phyloP scores from a whole-genome alignment of 768 basidiomycete genomes.

The Boletus sp. region DNA sequence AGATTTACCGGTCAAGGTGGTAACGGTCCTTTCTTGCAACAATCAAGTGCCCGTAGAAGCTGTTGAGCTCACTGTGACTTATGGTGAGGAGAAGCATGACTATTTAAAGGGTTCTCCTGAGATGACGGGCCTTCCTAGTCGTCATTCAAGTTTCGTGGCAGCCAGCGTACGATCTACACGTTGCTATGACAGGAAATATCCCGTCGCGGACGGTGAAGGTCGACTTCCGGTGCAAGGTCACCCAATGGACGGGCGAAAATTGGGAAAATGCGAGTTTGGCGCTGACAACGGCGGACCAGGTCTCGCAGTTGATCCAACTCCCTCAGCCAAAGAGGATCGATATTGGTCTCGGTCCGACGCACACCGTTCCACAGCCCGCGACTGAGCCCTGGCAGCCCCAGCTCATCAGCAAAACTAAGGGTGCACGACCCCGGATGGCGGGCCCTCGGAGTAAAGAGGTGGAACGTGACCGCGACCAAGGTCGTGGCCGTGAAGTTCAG shows the following conservation, averaged over 20 bases:
- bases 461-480: not conserved
- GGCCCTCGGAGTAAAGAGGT: too few relatives aligned
- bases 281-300: conserved; percentile 24
- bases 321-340: conserved; percentile 20
- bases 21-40: conserved; percentile 8
- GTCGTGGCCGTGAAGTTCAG: not conserved
- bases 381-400: not conserved
- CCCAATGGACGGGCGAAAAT: conserved; percentile 30
- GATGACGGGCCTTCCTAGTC: not conserved
- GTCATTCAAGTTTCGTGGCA: conserved; percentile 18
- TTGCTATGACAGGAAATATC: conserved; percentile 4
- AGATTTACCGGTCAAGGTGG: conserved; percentile 1
- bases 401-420: too few relatives aligned
- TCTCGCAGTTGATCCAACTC: conserved; percentile 18
- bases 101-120: not conserved
- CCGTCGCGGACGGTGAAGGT: conserved; percentile 19
- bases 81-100: conserved; percentile 7
- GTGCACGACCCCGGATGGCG: too few relatives aligned
- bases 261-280: conserved; percentile 27
- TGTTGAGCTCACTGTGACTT: conserved; percentile 17
- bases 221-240: conserved; percentile 29
- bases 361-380: not conserved
- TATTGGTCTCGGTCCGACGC: conserved; percentile 6
- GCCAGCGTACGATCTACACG: conserved; percentile 18
- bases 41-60: conserved; percentile 1